Evolutionary conservation across 441 rosid genomes (phyloP).

Genomic region (Macaranga tanarius): DNA sequence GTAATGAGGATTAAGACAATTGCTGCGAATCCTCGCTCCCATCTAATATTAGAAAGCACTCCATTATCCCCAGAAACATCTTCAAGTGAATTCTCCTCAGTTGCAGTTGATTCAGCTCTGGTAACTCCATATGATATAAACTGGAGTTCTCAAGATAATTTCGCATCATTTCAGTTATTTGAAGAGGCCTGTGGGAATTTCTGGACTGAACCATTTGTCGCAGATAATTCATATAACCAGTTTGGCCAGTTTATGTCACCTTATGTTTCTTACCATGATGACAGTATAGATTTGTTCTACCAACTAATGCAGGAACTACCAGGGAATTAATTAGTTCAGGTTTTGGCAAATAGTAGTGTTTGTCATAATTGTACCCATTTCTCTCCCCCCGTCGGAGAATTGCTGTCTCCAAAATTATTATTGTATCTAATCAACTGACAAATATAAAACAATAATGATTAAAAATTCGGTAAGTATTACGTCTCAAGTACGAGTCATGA

Average conservation of each 20-base stretch:
- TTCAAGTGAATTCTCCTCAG: background rate
- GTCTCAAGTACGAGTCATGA: too few species aligned
- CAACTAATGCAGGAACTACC: background rate
- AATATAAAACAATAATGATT: too few species aligned
- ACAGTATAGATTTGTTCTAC: conserved; percentile 18
- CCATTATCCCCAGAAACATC: conserved; percentile 12
- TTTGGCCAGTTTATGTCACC: background rate
- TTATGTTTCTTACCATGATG: background rate
- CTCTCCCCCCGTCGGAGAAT: too few species aligned
- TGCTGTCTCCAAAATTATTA: too few species aligned
- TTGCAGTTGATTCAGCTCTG: background rate
- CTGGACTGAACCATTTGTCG: conserved; percentile 18
- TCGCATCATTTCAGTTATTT: background rate
- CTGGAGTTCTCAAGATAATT: background rate
- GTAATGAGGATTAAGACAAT: background rate
- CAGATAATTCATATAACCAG: background rate
- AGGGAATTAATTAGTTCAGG: too few species aligned
- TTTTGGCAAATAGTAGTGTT: too few species aligned
- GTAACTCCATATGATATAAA: background rate
- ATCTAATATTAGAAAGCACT: background rate
- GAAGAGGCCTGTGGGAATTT: conserved; percentile 13
- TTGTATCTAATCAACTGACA: too few species aligned
- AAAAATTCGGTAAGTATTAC: too few species aligned
- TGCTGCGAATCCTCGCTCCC: background rate
- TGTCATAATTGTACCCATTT: too few species aligned